Evolutionary conservation across 225 moss, liverwort and hornwort genomes (phyloP), one percentile per base, ranked within the genome.

Genomic region (Pseudisothecium myosuroides): DNA sequence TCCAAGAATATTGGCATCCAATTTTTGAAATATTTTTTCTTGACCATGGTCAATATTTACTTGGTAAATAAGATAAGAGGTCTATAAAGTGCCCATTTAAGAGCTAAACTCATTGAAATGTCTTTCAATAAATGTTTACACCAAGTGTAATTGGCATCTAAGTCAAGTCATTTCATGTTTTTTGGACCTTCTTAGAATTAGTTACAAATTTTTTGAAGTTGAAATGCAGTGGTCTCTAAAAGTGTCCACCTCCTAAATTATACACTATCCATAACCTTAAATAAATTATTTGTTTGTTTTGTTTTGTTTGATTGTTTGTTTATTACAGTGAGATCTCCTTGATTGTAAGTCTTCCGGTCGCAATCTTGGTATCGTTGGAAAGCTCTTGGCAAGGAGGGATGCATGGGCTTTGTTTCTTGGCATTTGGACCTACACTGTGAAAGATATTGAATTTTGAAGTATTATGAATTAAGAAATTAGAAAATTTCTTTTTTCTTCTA

Each of bases 11-110:
- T 36, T 36, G 0, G 3, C 22, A 76, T 21, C 0, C 0, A 0
- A 5, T 76, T 76, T 20, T 3, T 8, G 4, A 2, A 32, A 21
- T 34, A 34, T 13, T 52, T 73, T 22, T 52, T 36, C 9, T 0
- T 12, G 0, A 74, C 8, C 1, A 0, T 11, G 5, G 8, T 0
- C 2, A 0, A 34, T 5, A 76, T 5, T 34, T 14, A 8, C 1
- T 14, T 14, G 14, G 3, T 13, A 36, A 21, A 5, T 52, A 22
- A 14, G 14, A 5, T 52, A 21, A 5, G 1, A 76, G 5, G 8
- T 34, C 21, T 2, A 50, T 50, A 8, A 76, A 50, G 34, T 50
- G 8, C 2, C 12, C 12, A 75, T 49, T 19, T 19, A 20, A 49
- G 7, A 14, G 34, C 13, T 34, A 21, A 50, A 12, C 3, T 32